phyloP scores from a whole-genome alignment of 2,329 filamentous ascomycete genomes.

The Scleromitrula shiraiana region DNA sequence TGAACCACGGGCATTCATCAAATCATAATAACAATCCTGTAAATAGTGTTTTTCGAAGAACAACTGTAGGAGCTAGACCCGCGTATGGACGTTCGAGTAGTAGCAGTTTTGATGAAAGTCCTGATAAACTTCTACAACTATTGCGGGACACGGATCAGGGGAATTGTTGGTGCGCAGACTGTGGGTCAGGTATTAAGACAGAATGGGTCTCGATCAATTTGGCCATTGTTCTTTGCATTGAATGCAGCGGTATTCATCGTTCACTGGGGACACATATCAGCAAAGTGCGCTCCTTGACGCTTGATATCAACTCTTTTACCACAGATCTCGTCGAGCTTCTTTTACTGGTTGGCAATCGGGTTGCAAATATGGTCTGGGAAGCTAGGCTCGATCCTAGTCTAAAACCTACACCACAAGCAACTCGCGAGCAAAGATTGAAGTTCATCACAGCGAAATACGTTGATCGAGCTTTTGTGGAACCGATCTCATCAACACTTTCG shows the following conservation, averaged over 20 bases:
- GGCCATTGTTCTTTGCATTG: conserved; percentile 91
- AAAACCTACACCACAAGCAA: conserved; percentile 72
- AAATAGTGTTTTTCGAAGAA: conserved; percentile 68
- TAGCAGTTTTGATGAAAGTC: conserved; percentile 70
- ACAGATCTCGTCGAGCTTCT: conserved; percentile 94
- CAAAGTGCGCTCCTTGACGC: conserved; percentile 88
- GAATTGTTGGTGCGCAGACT: conserved; percentile 92
- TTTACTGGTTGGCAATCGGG: conserved; percentile 81
- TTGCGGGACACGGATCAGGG: conserved; percentile 86
- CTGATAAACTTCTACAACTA: conserved; percentile 77
- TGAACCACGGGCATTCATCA: conserved; percentile 39
- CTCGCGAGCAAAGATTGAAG: conserved; percentile 79
- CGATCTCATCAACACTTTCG: conserved; percentile 66
- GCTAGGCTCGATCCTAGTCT: conserved; percentile 62
- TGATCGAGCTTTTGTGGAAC: conserved; percentile 72
- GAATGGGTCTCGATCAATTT: conserved; percentile 99
- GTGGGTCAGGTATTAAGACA: conserved; percentile 82
- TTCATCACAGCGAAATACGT: conserved; percentile 97
- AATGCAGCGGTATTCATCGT: conserved; percentile 95
- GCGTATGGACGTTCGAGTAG: conserved; percentile 60
- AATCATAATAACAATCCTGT: conserved; percentile 33
- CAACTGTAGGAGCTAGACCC: conserved; percentile 84
- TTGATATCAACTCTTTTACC: conserved; percentile 94
- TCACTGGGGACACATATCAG: conserved; percentile 96
- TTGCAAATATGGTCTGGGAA: conserved; percentile 97